These are phyloP conservation scores for Irpex lacteus DNA, from an alignment of 1,284 basidiomycete genomes.

Conservation along the genomic window DNA sequence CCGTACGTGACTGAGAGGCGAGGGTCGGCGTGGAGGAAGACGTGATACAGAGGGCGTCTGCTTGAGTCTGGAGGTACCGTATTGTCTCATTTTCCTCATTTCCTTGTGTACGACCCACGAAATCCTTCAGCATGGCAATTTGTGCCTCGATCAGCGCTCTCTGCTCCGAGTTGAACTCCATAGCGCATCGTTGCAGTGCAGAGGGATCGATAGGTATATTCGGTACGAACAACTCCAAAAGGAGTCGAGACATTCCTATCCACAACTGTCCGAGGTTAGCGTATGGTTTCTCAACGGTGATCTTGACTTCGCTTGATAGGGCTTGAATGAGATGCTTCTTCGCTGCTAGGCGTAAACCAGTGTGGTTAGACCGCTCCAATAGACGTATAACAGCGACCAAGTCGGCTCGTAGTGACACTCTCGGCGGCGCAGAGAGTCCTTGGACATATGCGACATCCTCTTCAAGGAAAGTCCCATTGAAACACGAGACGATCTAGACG, in stretches of 20 bases:
- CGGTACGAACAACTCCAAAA: slow-evolving; percentile 81
- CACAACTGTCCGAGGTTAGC: slow-evolving; percentile 53
- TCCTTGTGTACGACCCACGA: slow-evolving; percentile 66
- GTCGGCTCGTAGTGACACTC: not conserved
- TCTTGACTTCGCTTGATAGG: not conserved
- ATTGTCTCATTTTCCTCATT: slow-evolving; percentile 51
- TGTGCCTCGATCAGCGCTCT: slow-evolving; percentile 48
- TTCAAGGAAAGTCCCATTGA: slow-evolving; percentile 37
- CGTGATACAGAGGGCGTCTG: slow-evolving; percentile 23
- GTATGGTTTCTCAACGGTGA: not conserved
- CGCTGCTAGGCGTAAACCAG: slow-evolving; percentile 12
- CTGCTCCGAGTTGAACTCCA: slow-evolving; percentile 50
- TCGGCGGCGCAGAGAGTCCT: not conserved
- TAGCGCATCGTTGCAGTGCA: slow-evolving; percentile 57
- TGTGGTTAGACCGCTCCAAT: slow-evolving; percentile 12
- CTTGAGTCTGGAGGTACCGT: slow-evolving; percentile 39
- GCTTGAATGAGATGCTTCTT: slow-evolving; percentile 12
- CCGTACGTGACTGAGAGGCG: slow-evolving; percentile 34
- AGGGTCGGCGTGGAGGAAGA: slow-evolving; percentile 20
- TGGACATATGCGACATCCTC: slow-evolving; percentile 5
- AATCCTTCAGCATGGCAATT: slow-evolving; percentile 51
- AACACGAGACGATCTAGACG: slow-evolving; percentile 37
- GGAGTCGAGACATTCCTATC: slow-evolving; percentile 59
- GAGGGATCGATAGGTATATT: slow-evolving; percentile 88
- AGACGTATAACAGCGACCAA: slow-evolving; percentile 5